Conservation (phyloP, 2,329 filamentous ascomycete species). For the Neonectria magnoliae region DNA sequence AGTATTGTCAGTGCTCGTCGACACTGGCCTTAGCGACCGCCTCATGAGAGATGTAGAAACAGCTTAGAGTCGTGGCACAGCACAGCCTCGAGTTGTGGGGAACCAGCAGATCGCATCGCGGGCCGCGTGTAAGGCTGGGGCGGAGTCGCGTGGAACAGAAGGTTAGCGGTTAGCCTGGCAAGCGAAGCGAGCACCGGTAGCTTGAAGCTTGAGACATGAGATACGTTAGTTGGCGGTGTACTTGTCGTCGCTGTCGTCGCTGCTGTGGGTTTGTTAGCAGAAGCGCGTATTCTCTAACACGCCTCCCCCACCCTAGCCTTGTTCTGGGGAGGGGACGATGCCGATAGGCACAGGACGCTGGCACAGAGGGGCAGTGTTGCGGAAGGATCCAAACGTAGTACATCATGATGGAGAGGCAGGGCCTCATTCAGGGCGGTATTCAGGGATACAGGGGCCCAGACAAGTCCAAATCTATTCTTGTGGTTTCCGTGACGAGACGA, state of each 20-base stretch:
- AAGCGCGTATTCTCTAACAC: slow-evolving; percentile 19
- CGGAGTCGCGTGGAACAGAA: slow-evolving; percentile 22
- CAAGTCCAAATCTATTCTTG: slow-evolving; percentile 20
- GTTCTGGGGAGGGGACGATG: slow-evolving; percentile 14
- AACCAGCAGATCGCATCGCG: slow-evolving; percentile 31
- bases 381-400: background rate
- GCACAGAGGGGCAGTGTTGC: slow-evolving; percentile 18
- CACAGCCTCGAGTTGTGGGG: slow-evolving; percentile 40
- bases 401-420: slow-evolving; percentile 7
- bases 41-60: background rate
- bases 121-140: slow-evolving; percentile 44
- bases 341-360: slow-evolving; percentile 18
- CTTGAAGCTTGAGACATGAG: background rate
- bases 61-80: slow-evolving; percentile 6
- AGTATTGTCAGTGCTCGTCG: background rate
- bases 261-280: background rate
- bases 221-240: background rate
- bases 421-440: background rate
- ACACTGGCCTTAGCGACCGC: background rate
- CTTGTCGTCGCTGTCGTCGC: background rate
- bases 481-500: slow-evolving; percentile 17
- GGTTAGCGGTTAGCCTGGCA: background rate
- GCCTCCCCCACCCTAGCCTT: slow-evolving; percentile 8
- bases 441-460: background rate
- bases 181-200: background rate